Evolutionary conservation across 768 basidiomycete species (phyloP), one percentile per base, ranked within the genome.

Genomic region (Tulasnella sp.): DNA sequence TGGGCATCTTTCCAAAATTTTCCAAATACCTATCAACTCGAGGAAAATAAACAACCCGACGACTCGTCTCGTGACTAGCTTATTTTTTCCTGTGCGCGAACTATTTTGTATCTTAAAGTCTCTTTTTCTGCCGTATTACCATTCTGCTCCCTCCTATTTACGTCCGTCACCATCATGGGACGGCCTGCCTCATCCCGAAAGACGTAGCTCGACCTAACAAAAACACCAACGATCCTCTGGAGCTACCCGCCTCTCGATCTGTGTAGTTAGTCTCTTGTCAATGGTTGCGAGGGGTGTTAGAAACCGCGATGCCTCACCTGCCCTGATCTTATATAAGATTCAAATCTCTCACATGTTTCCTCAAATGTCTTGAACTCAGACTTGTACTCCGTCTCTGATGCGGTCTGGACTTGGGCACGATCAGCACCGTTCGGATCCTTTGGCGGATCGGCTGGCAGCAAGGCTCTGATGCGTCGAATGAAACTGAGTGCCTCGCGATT

Each of bases 101-200:
- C 37, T 37, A 37, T 37, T 24, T 24, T 60, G n/a, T 37, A 74
- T 34, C 3, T 3, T 2, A 1, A 1, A 74, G 9, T 18, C 2
- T 74, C 40, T 18, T 31, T 92, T 44, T 18, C 34, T 24, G 20
- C 3, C 20, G 6, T 72, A 28, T 31, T 72, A 2, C 37, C 37
- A 2, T 37, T 37, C n/a, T 40, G 18, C 18, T 22, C 34, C 34
- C 12, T 40, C 22, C 20, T 74, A 7, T 7, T 74, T 74, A 37
- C 37, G 6, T 37, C 37, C 2, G 37, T 37, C 2, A 37, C 37
- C 37, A 37, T 37, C 37, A 37, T 37, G 37, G 37, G 37, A 37
- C 37, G 6, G 12, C 46, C 11, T 20, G 18, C 46, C 14, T 46
- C 46, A 20, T 14, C 14, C 14, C 46, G 46, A 46, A 46, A 20